phyloP scores from a whole-genome alignment of 768 basidiomycete species.

The Rhodotorula taiwanensis region DNA sequence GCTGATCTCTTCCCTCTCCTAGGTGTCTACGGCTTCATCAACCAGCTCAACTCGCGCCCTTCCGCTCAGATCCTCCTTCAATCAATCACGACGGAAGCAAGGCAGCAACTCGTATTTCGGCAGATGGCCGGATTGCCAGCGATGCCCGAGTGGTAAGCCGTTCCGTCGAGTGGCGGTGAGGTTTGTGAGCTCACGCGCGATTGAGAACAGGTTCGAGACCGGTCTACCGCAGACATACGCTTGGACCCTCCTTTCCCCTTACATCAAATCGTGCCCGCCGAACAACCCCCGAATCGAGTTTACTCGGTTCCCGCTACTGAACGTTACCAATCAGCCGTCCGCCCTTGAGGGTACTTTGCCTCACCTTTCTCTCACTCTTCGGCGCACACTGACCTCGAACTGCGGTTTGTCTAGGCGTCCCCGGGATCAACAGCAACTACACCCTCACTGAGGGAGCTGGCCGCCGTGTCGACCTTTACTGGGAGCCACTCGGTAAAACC shows the following conservation, averaged over 20 bases:
- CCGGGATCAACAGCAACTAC: conserved; percentile 55
- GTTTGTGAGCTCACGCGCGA: too few relatives aligned
- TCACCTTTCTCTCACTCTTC: neutral
- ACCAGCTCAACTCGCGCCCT: conserved; percentile 57
- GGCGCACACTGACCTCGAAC: too few relatives aligned
- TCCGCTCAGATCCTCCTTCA: conserved; percentile 54
- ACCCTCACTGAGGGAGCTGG: conserved; percentile 53
- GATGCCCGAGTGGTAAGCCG: conserved; percentile 50
- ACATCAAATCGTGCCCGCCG: conserved; percentile 49
- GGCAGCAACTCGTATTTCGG: conserved; percentile 62
- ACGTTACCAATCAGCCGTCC: conserved; percentile 8
- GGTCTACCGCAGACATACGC: conserved; percentile 59
- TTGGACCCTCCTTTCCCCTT: conserved; percentile 57
- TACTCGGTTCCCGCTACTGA: conserved; percentile 53
- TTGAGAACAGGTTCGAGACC: conserved; percentile 50
- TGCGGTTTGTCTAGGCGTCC: too few relatives aligned
- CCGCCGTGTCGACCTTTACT: conserved; percentile 50
- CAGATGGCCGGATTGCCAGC: conserved; percentile 52
- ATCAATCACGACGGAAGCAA: conserved; percentile 57
- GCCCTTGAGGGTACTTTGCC: neutral
- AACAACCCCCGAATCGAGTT: conserved; percentile 29
- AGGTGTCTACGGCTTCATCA: conserved; percentile 60
- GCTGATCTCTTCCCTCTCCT: conserved; percentile 46
- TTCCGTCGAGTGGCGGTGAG: too few relatives aligned
- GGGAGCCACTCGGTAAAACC: conserved; percentile 56